Conservation (phyloP, 768 basidiomycete genomes). For the Pleurotus tuber-regium region DNA sequence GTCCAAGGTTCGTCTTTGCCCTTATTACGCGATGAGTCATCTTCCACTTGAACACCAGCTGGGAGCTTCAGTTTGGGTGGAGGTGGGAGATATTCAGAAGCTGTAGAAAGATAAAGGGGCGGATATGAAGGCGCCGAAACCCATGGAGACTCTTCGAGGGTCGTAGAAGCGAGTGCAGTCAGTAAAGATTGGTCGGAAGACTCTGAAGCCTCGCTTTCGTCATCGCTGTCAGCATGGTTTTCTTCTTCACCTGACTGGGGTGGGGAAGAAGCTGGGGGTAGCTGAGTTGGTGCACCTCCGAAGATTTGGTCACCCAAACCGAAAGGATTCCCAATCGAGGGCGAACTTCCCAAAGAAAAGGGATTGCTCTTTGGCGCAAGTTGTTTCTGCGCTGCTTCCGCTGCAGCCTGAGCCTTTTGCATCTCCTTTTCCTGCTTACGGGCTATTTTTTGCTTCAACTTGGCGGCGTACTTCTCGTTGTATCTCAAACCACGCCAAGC, state of each 20-base stretch:
- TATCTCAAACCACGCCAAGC: conserved; percentile 77
- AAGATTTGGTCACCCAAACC: conserved; percentile 71
- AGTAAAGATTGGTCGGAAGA: conserved; percentile 44
- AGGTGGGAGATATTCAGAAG: conserved; percentile 68
- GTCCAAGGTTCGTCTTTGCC: conserved; percentile 53
- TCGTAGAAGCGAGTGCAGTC: conserved; percentile 54
- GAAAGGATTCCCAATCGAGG: conserved; percentile 33
- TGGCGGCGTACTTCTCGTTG: conserved; percentile 73
- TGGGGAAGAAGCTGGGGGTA: conserved; percentile 13
- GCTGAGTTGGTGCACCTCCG: conserved; percentile 29
- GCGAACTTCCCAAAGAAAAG: conserved; percentile 53
- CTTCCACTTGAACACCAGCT: conserved; percentile 41
- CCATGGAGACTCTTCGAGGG: conserved; percentile 67
- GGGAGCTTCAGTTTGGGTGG: conserved; percentile 46
- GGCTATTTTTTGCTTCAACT: conserved; percentile 57
- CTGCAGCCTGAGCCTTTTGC: conserved; percentile 30
- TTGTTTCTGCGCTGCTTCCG: conserved; percentile 30
- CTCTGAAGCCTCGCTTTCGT: conserved; percentile 29
- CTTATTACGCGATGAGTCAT: conserved; percentile 29
- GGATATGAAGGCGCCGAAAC: conserved; percentile 59
- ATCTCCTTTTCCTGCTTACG: conserved; percentile 35
- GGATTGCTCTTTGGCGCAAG: conserved; percentile 51
- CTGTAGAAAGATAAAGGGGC: conserved; percentile 72
- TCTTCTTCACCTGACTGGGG: conserved; percentile 24
- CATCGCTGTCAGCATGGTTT: conserved; percentile 30